Evolutionary conservation across 2,329 filamentous ascomycete genomes (phyloP).

Genomic region (Neopestalotiopsis clavispora): DNA sequence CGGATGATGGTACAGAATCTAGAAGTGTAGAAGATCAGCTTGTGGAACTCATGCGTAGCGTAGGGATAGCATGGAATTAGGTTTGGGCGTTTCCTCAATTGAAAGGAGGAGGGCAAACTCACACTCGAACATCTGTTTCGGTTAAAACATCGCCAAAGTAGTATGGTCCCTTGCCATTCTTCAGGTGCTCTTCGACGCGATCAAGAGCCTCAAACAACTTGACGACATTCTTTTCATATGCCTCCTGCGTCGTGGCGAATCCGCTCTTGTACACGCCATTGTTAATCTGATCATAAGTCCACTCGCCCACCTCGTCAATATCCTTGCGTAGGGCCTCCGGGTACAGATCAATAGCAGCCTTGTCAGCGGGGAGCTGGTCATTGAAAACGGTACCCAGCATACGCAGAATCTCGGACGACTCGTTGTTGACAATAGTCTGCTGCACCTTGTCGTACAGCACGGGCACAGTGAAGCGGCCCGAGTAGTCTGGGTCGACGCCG

Average conservation of each 20-base stretch:
- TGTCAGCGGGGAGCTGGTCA: constrained; percentile 64
- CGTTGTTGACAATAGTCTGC: constrained; percentile 84
- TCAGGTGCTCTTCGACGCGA: constrained; percentile 73
- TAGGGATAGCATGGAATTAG: too few species aligned
- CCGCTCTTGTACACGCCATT: constrained; percentile 78
- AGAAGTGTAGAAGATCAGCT: not conserved
- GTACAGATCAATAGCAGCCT: constrained; percentile 68
- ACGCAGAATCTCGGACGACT: constrained; percentile 89
- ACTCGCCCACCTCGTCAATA: constrained; percentile 80
- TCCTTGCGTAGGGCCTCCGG: constrained; percentile 65
- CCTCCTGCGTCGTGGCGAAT: constrained; percentile 82
- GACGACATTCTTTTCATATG: constrained; percentile 77
- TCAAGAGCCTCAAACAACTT: constrained; percentile 80
- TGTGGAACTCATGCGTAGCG: not conserved
- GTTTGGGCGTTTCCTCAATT: too few species aligned
- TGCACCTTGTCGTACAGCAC: constrained; percentile 81
- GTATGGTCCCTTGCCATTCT: constrained; percentile 59
- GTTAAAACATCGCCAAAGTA: constrained; percentile 79
- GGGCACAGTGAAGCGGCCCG: constrained; percentile 85
- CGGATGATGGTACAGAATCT: constrained; percentile 38
- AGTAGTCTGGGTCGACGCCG: constrained; percentile 71
- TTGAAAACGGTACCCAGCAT: constrained; percentile 89
- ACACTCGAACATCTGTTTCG: constrained; percentile 80
- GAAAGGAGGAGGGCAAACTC: constrained; percentile 31
- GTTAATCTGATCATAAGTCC: constrained; percentile 79